A percentile compares a stretch with the other conserved stretches of the same genome.
Conservation (phyloP, 768 basidiomycete species). For the Lactifluus rugatus region DNA sequence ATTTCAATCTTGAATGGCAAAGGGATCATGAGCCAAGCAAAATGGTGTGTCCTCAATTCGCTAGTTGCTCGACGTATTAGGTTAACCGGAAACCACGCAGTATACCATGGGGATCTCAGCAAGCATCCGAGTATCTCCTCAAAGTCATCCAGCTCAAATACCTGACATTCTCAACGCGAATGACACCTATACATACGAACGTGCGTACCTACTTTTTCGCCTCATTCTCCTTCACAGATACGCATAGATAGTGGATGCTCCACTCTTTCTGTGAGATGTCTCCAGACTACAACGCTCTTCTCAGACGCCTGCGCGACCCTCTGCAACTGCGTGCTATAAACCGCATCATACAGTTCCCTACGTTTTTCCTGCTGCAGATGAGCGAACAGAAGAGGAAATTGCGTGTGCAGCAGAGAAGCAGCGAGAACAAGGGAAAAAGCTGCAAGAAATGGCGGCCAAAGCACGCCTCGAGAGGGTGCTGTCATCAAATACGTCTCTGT, state of each 20-base stretch:
- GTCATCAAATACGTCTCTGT: neutral
- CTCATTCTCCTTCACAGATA: neutral
- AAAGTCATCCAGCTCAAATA: slow-evolving; percentile 95
- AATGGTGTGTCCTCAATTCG: slow-evolving; percentile 46
- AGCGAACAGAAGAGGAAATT: slow-evolving; percentile 89
- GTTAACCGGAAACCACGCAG: slow-evolving; percentile 35
- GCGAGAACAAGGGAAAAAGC: slow-evolving; percentile 74
- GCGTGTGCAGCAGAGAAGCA: slow-evolving; percentile 66
- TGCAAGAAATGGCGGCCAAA: slow-evolving; percentile 88
- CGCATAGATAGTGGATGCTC: slow-evolving; percentile 68
- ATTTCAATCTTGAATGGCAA: slow-evolving; percentile 79
- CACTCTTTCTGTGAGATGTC: slow-evolving; percentile 81
- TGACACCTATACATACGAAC: slow-evolving; percentile 66
- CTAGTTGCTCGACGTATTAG: neutral
- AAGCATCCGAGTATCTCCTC: slow-evolving; percentile 84
- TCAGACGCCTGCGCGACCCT: slow-evolving; percentile 65
- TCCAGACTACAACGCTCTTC: slow-evolving; percentile 57
- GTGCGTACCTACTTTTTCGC: slow-evolving; percentile 34
- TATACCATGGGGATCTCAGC: slow-evolving; percentile 89
- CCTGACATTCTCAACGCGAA: slow-evolving; percentile 80
- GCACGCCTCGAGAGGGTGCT: slow-evolving; percentile 76
- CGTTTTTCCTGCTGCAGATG: slow-evolving; percentile 46
- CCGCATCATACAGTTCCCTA: slow-evolving; percentile 82
- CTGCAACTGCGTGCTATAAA: slow-evolving; percentile 50
- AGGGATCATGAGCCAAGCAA: slow-evolving; percentile 76